phyloP scores from a whole-genome alignment of 805 yeast genomes.

The Pichia phayaonensis region DNA sequence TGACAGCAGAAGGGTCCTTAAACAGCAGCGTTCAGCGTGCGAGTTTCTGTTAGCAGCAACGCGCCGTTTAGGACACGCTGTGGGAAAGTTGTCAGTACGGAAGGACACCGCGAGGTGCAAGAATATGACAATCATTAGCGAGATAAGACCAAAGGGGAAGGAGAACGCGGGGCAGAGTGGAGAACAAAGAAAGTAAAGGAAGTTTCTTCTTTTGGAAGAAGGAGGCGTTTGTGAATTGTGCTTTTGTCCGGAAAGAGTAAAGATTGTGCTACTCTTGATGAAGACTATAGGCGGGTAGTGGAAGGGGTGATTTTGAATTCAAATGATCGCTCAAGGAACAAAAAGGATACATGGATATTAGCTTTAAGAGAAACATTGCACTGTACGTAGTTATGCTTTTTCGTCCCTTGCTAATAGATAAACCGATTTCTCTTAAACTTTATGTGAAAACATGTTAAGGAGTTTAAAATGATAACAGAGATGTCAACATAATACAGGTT shows the following conservation, averaged over 20 bases:
- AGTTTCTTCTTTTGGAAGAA: too few relatives aligned
- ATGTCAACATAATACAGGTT: conserved; percentile 54
- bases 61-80: background rate
- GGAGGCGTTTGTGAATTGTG: too few relatives aligned
- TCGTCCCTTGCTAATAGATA: conserved; percentile 49
- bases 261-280: conserved; percentile 39
- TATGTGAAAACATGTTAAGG: conserved; percentile 49
- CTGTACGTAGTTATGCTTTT: conserved; percentile 55
- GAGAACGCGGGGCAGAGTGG: background rate
- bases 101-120: background rate
- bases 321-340: conserved; percentile 52
- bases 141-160: background rate
- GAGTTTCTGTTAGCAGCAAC: background rate
- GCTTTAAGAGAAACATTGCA: conserved; percentile 44
- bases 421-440: conserved; percentile 45
- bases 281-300: conserved; percentile 45
- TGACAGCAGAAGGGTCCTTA: background rate
- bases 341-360: conserved; percentile 36
- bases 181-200: too few relatives aligned
- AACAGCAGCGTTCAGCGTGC: background rate
- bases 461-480: conserved; percentile 46
- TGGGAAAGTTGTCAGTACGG: background rate
- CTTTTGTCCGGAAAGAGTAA: conserved; percentile 32
- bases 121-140: background rate
- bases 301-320: conserved; percentile 49